Conservation (phyloP, 2,329 filamentous ascomycete species). For the Fusarium temperatum region DNA sequence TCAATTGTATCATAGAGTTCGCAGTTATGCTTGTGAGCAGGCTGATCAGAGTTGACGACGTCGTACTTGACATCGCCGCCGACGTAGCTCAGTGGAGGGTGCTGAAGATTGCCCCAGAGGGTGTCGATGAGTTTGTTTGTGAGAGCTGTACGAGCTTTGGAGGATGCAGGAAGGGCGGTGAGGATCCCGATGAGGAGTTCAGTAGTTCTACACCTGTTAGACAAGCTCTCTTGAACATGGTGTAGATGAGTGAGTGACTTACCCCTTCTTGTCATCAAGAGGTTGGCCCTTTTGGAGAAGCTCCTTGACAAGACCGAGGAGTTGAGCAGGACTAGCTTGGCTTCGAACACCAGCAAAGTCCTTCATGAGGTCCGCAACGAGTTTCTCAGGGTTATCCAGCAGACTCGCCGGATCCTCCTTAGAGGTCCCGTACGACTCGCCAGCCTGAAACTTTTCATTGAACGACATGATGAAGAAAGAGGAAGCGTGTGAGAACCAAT, state of each 20-base stretch:
- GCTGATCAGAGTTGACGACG: slow-evolving; percentile 43
- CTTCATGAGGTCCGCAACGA: slow-evolving; percentile 47
- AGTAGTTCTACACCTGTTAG: slow-evolving; percentile 48
- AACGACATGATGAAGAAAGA: slow-evolving; percentile 42
- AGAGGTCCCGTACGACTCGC: slow-evolving; percentile 48
- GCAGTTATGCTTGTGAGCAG: slow-evolving; percentile 46
- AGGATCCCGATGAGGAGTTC: slow-evolving; percentile 53
- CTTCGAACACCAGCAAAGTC: slow-evolving; percentile 43
- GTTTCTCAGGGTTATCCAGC: slow-evolving; percentile 46
- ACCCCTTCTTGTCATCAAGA: slow-evolving; percentile 66
- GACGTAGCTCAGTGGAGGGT: slow-evolving; percentile 59
- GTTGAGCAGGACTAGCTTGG: slow-evolving; percentile 42
- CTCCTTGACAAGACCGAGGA: slow-evolving; percentile 46
- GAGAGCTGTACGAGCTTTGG: slow-evolving; percentile 48
- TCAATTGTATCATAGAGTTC: slow-evolving; percentile 49
- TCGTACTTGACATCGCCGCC: slow-evolving; percentile 54
- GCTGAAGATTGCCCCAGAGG: slow-evolving; percentile 63
- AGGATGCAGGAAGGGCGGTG: slow-evolving; percentile 48
- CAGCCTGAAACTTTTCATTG: slow-evolving; percentile 50
- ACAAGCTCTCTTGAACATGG: neutral
- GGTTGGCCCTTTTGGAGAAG: slow-evolving; percentile 56
- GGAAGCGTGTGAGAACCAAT: neutral
- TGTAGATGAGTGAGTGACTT: slow-evolving; percentile 1
- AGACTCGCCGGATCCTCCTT: slow-evolving; percentile 38
- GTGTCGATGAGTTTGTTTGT: slow-evolving; percentile 61